Percentiles rank a stretch among this genome's conserved stretches.
Evolutionary conservation across 106 monocot species (phyloP).

Genomic region (Chionographis japonica): DNA sequence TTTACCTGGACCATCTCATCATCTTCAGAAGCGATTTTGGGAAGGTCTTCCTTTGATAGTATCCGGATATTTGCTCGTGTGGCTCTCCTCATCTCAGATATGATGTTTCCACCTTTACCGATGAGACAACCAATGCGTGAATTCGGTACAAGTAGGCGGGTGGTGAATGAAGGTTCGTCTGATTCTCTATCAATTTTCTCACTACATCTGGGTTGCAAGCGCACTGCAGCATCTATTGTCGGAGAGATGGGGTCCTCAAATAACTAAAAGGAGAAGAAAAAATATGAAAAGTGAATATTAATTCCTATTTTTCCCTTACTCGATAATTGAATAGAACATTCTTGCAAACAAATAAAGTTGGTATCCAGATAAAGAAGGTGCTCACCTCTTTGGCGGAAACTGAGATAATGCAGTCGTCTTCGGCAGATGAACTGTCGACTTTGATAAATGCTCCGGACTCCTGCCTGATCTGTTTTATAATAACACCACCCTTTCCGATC

Average conservation of each 20-base stretch:
- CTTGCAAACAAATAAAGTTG: not conserved
- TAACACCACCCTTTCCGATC: constrained; percentile 75
- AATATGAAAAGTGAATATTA: not conserved
- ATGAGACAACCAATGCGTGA: constrained; percentile 96
- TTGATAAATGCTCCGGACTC: constrained; percentile 71
- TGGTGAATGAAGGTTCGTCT: constrained; percentile 60
- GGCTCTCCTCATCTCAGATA: constrained; percentile 82
- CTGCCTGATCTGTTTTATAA: constrained; percentile 77
- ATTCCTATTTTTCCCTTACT: not conserved
- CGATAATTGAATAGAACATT: not conserved
- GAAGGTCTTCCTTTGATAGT: constrained; percentile 84
- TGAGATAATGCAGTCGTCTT: constrained; percentile 74
- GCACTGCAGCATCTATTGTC: constrained; percentile 84
- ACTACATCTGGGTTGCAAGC: constrained; percentile 88
- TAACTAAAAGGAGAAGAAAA: constrained; percentile 34
- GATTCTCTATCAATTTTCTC: constrained; percentile 78
- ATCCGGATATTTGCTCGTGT: constrained; percentile 92
- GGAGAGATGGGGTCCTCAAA: constrained; percentile 90
- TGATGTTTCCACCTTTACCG: constrained; percentile 93
- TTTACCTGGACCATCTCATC: constrained; percentile 99
- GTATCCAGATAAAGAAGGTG: not conserved
- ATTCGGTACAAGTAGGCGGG: constrained; percentile 82
- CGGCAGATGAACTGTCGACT: constrained; percentile 55
- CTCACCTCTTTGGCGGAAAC: constrained; percentile 69
- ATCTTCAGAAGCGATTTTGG: constrained; percentile 87